phyloP scores from a whole-genome alignment of 2,329 filamentous ascomycete genomes.

The Ilyonectria mors-panacis region DNA sequence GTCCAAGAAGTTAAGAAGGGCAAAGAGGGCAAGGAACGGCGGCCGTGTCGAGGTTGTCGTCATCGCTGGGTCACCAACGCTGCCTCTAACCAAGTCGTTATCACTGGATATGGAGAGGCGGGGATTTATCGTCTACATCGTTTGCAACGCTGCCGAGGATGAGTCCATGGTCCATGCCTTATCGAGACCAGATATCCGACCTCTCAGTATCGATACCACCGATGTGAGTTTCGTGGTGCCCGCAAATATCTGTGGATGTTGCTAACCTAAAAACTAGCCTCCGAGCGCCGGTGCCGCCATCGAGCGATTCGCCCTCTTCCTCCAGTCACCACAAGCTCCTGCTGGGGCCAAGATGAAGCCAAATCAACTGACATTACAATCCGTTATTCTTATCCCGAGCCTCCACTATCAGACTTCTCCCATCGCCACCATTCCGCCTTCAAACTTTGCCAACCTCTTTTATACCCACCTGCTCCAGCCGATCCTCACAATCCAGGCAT shows the following conservation, averaged over 20 bases:
- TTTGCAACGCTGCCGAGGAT: slow-evolving; percentile 88
- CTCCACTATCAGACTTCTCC: slow-evolving; percentile 85
- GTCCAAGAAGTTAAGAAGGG: slow-evolving; percentile 78
- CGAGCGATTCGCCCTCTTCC: slow-evolving; percentile 78
- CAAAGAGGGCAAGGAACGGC: slow-evolving; percentile 84
- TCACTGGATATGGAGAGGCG: slow-evolving; percentile 89
- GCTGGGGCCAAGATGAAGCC: slow-evolving; percentile 83
- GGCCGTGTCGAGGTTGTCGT: slow-evolving; percentile 89
- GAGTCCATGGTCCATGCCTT: slow-evolving; percentile 84
- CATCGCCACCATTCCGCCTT: slow-evolving; percentile 87
- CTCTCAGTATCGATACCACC: slow-evolving; percentile 86
- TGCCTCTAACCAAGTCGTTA: slow-evolving; percentile 87
- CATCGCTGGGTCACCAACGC: slow-evolving; percentile 87
- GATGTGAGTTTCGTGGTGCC: slow-evolving; percentile 69
- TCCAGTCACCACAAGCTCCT: slow-evolving; percentile 82
- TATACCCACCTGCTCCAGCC: slow-evolving; percentile 94
- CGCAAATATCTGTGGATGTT: background rate
- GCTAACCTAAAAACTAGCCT: slow-evolving; percentile 63
- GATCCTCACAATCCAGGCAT: slow-evolving; percentile 88
- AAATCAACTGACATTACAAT: slow-evolving; percentile 82
- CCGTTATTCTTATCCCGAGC: slow-evolving; percentile 87
- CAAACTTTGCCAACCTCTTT: slow-evolving; percentile 89
- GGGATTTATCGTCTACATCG: slow-evolving; percentile 94
- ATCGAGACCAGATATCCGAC: slow-evolving; percentile 84
- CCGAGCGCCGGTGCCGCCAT: slow-evolving; percentile 78